phyloP scores from a whole-genome alignment of 2,329 filamentous ascomycete genomes.

The Colletotrichum sp. region DNA sequence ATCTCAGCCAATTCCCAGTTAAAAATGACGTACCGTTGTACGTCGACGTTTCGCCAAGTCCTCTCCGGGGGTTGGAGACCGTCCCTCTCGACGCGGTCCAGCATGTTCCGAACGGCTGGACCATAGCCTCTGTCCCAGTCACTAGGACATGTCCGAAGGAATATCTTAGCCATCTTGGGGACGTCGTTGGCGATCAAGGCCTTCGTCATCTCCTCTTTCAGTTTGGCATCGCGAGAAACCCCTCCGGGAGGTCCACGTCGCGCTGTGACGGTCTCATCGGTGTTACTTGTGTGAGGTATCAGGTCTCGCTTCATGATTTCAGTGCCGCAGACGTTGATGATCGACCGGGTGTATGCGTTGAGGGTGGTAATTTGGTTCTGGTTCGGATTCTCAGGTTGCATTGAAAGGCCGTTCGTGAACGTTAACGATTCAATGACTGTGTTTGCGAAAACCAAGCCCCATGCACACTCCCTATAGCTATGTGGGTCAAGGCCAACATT shows the following conservation, averaged over 20 bases:
- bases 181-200: not conserved
- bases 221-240: not conserved
- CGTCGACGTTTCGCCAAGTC: not conserved
- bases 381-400: not conserved
- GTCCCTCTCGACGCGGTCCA: fast-evolving
- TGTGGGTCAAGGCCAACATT: not conserved
- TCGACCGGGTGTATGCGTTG: not conserved
- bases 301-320: not conserved
- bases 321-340: not conserved
- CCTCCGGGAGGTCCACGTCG: not conserved
- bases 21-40: not conserved
- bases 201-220: not conserved
- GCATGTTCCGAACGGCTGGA: fast-evolving
- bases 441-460: not conserved
- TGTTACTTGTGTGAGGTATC: not conserved
- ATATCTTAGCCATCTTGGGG: not conserved
- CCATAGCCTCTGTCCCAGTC: not conserved
- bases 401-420: not conserved
- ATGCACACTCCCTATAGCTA: not conserved
- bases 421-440: not conserved
- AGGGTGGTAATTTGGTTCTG: not conserved
- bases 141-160: not conserved
- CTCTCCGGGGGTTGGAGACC: not conserved
- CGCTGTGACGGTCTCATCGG: not conserved
- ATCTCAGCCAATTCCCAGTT: not conserved